Evolutionary conservation across 345 rosid genomes (phyloP), one percentile per base, ranked within the genome.

Genomic region (Brassica nigra): DNA sequence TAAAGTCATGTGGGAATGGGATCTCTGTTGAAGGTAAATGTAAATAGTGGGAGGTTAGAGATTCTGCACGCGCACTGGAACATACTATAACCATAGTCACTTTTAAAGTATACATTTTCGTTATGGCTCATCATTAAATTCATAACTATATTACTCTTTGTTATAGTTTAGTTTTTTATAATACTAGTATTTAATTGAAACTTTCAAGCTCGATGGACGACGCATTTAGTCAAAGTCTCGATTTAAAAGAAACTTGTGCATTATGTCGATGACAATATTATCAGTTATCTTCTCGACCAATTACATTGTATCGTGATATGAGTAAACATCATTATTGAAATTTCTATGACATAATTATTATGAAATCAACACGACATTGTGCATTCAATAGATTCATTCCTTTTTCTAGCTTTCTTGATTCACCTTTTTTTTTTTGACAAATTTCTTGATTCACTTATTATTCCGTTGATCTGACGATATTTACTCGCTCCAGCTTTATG

Each of bases 41-140:
- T 75, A 75, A 80, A 74, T 80, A 75, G 83, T 80, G 79, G 83
- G 75, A 74, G 79, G 79, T 80, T 80, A 80, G 54, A 69, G 83
- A 75, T 62, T 75, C 83, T 80, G 83, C 76, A 80, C 69, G 83
- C 83, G 83, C 79, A 75, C 55, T 62, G 16, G 16, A 62, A 47
- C 6, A 68, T 2, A 30, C 0, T 16, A 47, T 62, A 74, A 75
- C 62, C 30, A 37, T 29, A 61, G 70, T 34, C 78, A 79, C 14
- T 52, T 69, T 62, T 7, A 74, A 80, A 74, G 76, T 74, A 74
- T 71, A 67, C 15, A 57, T 66, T 79, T 10, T 61, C 37, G 74
- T 66, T 78, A 78, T 66, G 33, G 52, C n/a, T 28, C 23, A 79
- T 69, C 75, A 74, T 80, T 52, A 74, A 0, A 16, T 29, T 59